Evolutionary conservation across 2,329 filamentous ascomycete genomes (phyloP).

Genomic region (Colletotrichum sp.): DNA sequence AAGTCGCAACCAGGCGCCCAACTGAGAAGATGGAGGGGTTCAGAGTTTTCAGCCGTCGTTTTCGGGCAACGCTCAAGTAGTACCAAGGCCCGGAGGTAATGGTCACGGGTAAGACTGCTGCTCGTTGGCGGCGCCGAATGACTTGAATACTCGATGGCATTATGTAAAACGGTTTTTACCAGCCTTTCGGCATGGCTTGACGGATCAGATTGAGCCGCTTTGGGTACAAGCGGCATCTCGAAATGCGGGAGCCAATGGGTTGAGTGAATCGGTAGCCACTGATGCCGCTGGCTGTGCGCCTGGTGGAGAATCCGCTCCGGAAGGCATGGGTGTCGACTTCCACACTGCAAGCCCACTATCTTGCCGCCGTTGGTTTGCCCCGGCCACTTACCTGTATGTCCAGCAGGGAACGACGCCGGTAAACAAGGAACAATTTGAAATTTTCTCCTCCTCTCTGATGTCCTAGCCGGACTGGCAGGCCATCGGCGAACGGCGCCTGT

Average conservation of each 20-base stretch:
- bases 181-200: not conserved
- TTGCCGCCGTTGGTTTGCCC: not conserved
- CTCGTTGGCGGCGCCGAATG: not conserved
- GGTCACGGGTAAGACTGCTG: not conserved
- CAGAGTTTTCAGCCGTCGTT: not conserved
- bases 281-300: not conserved
- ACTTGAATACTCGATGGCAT: not conserved
- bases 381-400: not conserved
- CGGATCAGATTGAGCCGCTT: not conserved
- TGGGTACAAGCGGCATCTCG: not conserved
- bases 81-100: not conserved
- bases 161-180: not conserved
- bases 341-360: not conserved
- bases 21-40: not conserved
- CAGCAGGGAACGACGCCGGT: not conserved
- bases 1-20: not conserved
- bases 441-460: not conserved
- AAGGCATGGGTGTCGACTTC: not conserved
- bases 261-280: not conserved
- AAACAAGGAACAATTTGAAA: not conserved
- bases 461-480: not conserved
- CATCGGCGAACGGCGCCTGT: not conserved
- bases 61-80: not conserved
- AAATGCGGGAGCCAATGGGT: not conserved
- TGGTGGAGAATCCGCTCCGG: not conserved